These are phyloP conservation scores for Carallia brachiata DNA, from an alignment of 345 rosid species.

Conservation along the genomic window DNA sequence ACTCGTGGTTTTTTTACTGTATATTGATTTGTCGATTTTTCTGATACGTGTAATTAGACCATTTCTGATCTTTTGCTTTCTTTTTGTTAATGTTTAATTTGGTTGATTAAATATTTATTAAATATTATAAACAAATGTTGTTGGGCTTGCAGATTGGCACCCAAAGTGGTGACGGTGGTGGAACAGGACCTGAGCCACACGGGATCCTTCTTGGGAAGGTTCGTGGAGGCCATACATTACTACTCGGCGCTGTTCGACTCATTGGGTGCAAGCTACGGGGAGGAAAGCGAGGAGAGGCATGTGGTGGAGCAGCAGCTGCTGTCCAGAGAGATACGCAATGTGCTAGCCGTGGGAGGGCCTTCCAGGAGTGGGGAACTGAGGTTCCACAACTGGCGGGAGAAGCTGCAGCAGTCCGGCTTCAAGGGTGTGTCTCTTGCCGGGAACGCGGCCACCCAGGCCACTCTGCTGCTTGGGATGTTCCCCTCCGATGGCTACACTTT, in stretches of 20 bases:
- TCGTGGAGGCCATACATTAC: conserved; percentile 97
- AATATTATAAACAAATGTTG: neutral
- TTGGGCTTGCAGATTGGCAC: conserved; percentile 59
- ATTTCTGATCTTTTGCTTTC: no score
- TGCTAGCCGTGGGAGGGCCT: conserved; percentile 85
- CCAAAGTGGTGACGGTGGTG: conserved; percentile 95
- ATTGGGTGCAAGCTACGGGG: conserved; percentile 88
- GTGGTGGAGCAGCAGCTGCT: conserved; percentile 95
- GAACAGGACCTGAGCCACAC: conserved; percentile 95
- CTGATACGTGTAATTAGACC: no score
- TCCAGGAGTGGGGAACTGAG: conserved; percentile 68
- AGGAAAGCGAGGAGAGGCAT: conserved; percentile 97
- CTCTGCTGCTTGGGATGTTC: conserved; percentile 85
- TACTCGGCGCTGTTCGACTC: conserved; percentile 95
- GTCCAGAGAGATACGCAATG: conserved; percentile 84
- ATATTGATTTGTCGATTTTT: no score
- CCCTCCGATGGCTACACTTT: conserved; percentile 92
- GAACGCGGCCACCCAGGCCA: conserved; percentile 92
- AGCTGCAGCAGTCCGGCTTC: conserved; percentile 82
- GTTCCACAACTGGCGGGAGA: conserved; percentile 93
- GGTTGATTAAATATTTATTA: neutral
- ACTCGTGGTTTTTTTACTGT: no score
- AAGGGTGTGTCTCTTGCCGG: conserved; percentile 78
- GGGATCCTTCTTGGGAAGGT: conserved; percentile 87
- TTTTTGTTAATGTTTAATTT: neutral